Percentiles rank a stretch among this genome's conserved stretches.
Conservation (phyloP, 2,329 filamentous ascomycete genomes). For the Phaeosphaeria sp. region DNA sequence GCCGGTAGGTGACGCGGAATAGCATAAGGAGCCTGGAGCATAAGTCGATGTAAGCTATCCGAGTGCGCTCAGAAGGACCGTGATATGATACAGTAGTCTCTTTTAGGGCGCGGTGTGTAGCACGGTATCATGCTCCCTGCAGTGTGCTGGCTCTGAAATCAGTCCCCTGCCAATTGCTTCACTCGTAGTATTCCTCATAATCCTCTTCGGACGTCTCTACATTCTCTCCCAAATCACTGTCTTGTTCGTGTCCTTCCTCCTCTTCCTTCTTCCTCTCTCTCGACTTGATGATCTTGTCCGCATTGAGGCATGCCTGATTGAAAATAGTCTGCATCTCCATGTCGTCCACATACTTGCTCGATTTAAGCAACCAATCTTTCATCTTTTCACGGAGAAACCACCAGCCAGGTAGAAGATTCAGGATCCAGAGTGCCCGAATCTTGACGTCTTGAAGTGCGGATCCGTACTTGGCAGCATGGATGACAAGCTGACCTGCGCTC, state of each 20-base stretch:
- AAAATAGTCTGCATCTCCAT: background rate
- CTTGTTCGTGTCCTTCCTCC: background rate
- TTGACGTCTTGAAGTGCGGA: conserved; percentile 16
- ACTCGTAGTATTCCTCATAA: too few species aligned
- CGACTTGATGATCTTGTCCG: background rate
- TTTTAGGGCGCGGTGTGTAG: too few species aligned
- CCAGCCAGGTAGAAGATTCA: conserved; percentile 31
- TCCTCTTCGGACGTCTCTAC: too few species aligned
- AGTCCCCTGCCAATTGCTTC: too few species aligned
- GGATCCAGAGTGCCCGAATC: conserved; percentile 19
- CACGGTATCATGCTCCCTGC: too few species aligned
- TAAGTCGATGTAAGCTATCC: too few species aligned
- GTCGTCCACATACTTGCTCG: background rate
- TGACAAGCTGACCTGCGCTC: conserved; percentile 2
- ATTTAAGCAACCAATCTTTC: background rate
- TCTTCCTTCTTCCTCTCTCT: background rate
- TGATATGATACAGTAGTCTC: too few species aligned
- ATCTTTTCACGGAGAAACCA: conserved; percentile 25
- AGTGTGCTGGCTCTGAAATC: too few species aligned
- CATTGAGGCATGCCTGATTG: background rate
- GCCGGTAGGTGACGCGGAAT: too few species aligned
- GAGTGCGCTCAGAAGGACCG: too few species aligned
- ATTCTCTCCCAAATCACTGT: background rate
- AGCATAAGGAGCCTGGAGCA: too few species aligned
- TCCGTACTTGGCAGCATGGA: conserved; percentile 8